Base-by-base conservation (phyloP, 2,329 filamentous ascomycete genomes). In the Ceratocystis variospora region DNA sequence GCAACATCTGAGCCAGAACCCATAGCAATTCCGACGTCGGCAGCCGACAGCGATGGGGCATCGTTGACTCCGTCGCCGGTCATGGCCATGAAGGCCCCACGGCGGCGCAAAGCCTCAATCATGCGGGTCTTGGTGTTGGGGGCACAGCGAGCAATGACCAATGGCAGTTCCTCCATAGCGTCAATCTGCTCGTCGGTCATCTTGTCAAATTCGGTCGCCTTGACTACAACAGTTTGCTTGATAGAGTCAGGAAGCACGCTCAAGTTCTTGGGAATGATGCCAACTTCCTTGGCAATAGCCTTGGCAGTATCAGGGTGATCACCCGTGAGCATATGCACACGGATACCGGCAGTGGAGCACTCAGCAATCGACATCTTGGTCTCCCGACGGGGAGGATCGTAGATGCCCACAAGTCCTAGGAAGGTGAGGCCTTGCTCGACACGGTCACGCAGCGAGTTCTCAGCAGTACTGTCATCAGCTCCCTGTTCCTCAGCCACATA, bases 51-150 rank as follows among this genome's bases (percentile, higher is more conserved):
- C 3, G 88, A 90, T 0, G 90, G 90, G 1, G 88, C 88, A 72
- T 95, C 90, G 72, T 95, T 95, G 69, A 94, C 90, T 61, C 90
- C 90, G 71, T 95, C 90, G 67, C 90, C 90, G 19, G 89, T 94
- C 89, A 95, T 94, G 68, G 89, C 89, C 74, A 87, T 89, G 74
- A 88, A 93, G 22, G 83, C 82, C 25, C 83, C 81, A 50, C 90
- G 86, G 17, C 90, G 84, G 70, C 92, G 88, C 17, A 96, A 82
- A 5, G 90, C 90, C 70, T 92, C 89, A 63, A 96, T 92, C 90
- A 96, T 95, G 68, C 89, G 86, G 3, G 90, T 90, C 76, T 96
- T 96, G 48, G 90, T 95, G 68, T 88, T 84, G 0, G 91, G 90
- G 0, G 89, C 88, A 73, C 90, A 95, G 46, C 90, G 86, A 46